phyloP scores from a whole-genome alignment of 1,139 yeast genomes.

The Taphrina deformans region DNA sequence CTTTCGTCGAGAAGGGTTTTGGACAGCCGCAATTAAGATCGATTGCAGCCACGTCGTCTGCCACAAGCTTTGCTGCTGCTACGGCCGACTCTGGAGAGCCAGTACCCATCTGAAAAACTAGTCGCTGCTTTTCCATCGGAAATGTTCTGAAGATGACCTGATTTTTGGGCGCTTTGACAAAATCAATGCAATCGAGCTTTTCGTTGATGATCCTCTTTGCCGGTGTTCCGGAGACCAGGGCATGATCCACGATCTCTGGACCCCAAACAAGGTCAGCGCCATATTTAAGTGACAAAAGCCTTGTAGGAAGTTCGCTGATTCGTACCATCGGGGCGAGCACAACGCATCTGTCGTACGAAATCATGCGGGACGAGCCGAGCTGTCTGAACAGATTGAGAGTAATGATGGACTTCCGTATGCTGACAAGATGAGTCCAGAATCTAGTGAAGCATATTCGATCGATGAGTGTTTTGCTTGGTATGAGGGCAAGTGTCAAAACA shows the following conservation, averaged over 20 bases:
- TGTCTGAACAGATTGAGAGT: not conserved
- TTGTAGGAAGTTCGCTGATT: conserved; percentile 87
- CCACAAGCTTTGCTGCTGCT: conserved; percentile 75
- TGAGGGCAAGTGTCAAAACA: too few species aligned
- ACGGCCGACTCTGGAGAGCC: conserved; percentile 82
- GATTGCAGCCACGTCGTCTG: conserved; percentile 83
- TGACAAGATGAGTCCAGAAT: not conserved
- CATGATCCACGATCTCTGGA: conserved; percentile 89
- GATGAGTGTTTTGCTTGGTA: too few species aligned
- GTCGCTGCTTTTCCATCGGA: conserved; percentile 51
- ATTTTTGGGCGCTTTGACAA: conserved; percentile 48
- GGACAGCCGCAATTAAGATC: conserved; percentile 98
- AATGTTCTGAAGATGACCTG: conserved; percentile 74
- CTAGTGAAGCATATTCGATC: too few species aligned
- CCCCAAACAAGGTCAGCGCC: conserved; percentile 97
- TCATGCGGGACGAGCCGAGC: conserved; percentile 3
- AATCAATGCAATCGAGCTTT: conserved; percentile 45
- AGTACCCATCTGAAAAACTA: conserved; percentile 89
- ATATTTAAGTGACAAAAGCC: conserved; percentile 71
- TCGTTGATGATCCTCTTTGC: conserved; percentile 64
- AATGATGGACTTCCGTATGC: not conserved
- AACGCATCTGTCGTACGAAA: conserved; percentile 31
- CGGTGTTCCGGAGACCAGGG: conserved; percentile 53
- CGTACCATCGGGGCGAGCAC: conserved; percentile 54
- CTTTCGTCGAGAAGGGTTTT: conserved; percentile 67